Evolutionary conservation across 495 filamentous ascomycete genomes (phyloP), one percentile per base, ranked within the genome.

Genomic region (Trichoderma reesei): DNA sequence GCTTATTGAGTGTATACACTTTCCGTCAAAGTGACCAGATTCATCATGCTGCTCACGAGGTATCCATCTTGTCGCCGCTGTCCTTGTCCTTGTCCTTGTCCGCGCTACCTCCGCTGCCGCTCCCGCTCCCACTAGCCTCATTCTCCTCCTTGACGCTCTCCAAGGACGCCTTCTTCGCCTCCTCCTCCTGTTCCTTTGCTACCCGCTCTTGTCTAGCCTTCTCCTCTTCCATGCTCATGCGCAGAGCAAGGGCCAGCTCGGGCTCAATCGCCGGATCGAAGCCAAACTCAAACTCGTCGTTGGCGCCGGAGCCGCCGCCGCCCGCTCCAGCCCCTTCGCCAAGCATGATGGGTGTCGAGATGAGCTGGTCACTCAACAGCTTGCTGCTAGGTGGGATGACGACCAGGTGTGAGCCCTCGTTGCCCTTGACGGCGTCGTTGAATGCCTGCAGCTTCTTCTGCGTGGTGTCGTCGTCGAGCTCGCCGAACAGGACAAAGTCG

Each of bases 201-300:
- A 87, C 83, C 77, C 88, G 89, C 70, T 96, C 93, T 75, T 94
- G 85, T 70, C 94, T 79, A 65, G 90, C 91, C 82, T 94, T 95
- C 81, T 77, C 94, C 71, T 98, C 95, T 74, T 99, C 95, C 83
- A 95, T 89, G 72, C 90, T 96, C 90, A 99, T 93, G 65, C 94
- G 85, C 72, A 98, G 79, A n/a, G 95, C 94, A 63, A 98, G 82
- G 3, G 94, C 94, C 72, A 98, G 73, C 72, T 98, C 94, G 37
- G 94, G 94, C 73, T 98, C 94, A 64, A 86, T 80, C 73, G 83
- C 88, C 65, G 82, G 91, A 79, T 88, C 89, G 73, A 90, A 88
- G 69, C 82, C 90, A 77, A 86, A 95, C 73, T 88, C 82, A 59
- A 82, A 87, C 18, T 81, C 85, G 60, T 83, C 86, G 5, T 82